Percentiles rank a stretch among this genome's conserved stretches.
These are phyloP conservation scores for Davidsoniella eucalypti DNA, from an alignment of 2,329 filamentous ascomycete genomes.

Conservation along the genomic window DNA sequence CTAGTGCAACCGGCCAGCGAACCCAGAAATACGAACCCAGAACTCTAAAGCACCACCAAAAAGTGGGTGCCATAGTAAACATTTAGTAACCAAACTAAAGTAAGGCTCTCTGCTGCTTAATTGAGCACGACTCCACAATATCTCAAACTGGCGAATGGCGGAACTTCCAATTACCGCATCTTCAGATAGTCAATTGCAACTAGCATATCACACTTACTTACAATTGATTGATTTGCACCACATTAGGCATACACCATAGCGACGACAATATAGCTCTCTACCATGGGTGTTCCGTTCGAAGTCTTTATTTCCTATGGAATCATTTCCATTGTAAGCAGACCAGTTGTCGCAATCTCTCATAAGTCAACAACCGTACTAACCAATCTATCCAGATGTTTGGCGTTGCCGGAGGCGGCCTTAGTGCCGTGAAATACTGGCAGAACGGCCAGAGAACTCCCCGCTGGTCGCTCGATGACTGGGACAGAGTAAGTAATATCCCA, in stretches of 20 bases:
- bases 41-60: no score
- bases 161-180: no score
- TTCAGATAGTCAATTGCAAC: no score
- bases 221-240: no score
- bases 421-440: conserved; percentile 37
- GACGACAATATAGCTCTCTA: conserved; percentile 14
- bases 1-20: no score
- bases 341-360: conserved; percentile 9
- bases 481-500: conserved; percentile 30
- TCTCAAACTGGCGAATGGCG: no score
- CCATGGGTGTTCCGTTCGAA: conserved; percentile 49
- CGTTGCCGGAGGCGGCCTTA: conserved; percentile 39
- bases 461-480: conserved; percentile 46
- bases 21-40: no score
- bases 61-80: no score
- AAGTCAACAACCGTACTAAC: conserved; percentile 15
- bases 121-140: no score
- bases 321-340: conserved; percentile 38
- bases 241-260: no score
- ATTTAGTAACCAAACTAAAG: not conserved
- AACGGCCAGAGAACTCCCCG: conserved; percentile 45
- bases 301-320: conserved; percentile 48
- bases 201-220: no score
- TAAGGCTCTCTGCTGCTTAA: no score
- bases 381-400: conserved; percentile 41